phyloP scores from a whole-genome alignment of 164 flowering plant species.

The Stephania japonica region DNA sequence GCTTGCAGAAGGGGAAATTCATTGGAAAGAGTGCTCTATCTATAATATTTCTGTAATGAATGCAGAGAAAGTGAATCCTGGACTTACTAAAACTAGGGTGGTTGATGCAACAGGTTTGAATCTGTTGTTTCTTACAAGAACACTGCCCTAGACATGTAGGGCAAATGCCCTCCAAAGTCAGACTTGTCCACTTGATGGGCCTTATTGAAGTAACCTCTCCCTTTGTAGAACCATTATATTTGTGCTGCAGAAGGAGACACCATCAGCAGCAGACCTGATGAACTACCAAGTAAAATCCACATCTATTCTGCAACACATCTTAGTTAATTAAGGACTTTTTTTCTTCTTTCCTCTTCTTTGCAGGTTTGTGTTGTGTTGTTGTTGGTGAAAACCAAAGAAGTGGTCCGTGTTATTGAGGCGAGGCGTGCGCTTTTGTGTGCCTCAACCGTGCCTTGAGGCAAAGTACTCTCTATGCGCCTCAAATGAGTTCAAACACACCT shows the following conservation, averaged over 20 bases:
- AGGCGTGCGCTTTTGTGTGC: too few species aligned
- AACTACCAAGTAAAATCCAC: neutral
- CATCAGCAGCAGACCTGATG: neutral
- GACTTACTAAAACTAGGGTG: neutral
- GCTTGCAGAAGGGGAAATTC: neutral
- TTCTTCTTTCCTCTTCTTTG: neutral
- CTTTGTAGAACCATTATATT: neutral
- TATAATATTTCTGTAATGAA: neutral
- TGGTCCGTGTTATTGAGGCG: too few species aligned
- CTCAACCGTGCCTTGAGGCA: too few species aligned
- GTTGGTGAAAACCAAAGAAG: too few species aligned
- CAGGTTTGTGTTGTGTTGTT: too few species aligned
- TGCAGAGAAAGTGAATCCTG: slow-evolving; percentile 4
- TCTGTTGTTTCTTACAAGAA: neutral
- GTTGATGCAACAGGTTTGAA: neutral
- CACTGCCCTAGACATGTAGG: neutral
- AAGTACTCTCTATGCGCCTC: too few species aligned
- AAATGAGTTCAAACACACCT: too few species aligned
- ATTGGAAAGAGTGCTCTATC: neutral
- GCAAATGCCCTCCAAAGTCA: neutral
- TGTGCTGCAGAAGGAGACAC: neutral
- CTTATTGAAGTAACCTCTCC: neutral
- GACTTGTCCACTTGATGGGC: neutral
- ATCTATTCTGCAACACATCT: neutral
- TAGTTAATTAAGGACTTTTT: neutral